Base-by-base conservation (phyloP, 352 stramenopile genomes). In the Phytophthora macrochlamydospora region DNA sequence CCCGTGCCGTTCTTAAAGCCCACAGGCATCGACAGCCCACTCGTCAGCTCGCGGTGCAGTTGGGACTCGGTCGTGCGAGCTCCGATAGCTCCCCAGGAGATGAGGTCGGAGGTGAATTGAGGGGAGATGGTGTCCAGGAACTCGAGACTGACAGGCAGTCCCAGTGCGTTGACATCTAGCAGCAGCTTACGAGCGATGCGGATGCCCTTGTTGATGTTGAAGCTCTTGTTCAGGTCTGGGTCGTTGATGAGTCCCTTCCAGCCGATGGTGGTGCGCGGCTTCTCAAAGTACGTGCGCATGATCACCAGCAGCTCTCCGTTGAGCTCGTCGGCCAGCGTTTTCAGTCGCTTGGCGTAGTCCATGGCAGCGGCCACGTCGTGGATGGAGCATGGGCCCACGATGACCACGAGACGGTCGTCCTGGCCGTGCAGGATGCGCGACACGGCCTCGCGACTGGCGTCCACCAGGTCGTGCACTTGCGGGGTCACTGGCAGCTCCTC, bases 191-290 rank as follows among this genome's bases (percentile, higher is more conserved):
- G 85, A 24, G 86, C 86, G 31, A 94, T 76, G 56, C 87, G 81
- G 51, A 96, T 84, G 45, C 88, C 88, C 73, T 96, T 94, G 75
- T 96, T 96, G 66, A 96, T 96, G 52, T 94, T 92, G 67, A 91
- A 96, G 13, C 82, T 90, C 55, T 90, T 82, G 65, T 92, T 63
- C 7, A 95, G 77, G 51, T 95, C 85, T 37, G 87, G 87, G 70
- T 95, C 87, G 65, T 95, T 95, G 65, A 95, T 95, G 37, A 95
- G 69, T 6, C 87, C 87, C 63, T 95, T 95, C 87, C 87, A 95
- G 29, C 87, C 87, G 33, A 95, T 75, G 0, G 87, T 95, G 24
- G 87, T 95, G 55, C 87, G 85, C 32, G 87, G 87, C 68, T 95
- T 95, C 62, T 95, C 87, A 62, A 95, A 95, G 79, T 95, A 95